Conservation (phyloP, 1,139 yeast genomes). For the Barnettozyma hawaiiensis region DNA sequence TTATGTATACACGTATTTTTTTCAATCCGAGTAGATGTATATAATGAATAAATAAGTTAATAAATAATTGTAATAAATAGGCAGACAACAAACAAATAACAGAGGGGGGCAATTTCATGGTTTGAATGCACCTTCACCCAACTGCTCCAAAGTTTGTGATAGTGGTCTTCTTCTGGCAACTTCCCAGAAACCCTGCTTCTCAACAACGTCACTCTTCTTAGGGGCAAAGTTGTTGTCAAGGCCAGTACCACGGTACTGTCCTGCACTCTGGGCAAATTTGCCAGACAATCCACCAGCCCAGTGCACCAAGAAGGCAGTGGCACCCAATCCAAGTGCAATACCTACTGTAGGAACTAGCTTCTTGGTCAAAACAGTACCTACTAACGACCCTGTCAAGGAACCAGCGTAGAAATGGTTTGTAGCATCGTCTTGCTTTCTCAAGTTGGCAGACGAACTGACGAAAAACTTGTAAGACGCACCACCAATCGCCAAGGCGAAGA, state of each 20-base stretch:
- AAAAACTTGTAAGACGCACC: constrained; percentile 38
- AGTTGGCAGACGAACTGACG: constrained; percentile 36
- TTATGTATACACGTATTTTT: background rate
- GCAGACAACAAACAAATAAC: constrained; percentile 4
- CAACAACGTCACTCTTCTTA: constrained; percentile 12
- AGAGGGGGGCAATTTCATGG: constrained; percentile 9
- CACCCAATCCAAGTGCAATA: constrained; percentile 35
- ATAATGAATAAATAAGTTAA: constrained; percentile 7
- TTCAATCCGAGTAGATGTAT: background rate
- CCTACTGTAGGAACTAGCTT: constrained; percentile 42
- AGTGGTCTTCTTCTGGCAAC: constrained; percentile 77
- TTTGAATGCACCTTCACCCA: constrained; percentile 41
- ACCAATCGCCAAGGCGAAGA: constrained; percentile 20
- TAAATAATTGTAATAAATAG: constrained; percentile 7
- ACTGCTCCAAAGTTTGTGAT: constrained; percentile 70
- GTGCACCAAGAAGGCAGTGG: constrained; percentile 33
- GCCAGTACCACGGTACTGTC: constrained; percentile 33
- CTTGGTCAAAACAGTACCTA: constrained; percentile 34
- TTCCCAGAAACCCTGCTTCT: constrained; percentile 75
- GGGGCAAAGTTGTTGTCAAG: constrained; percentile 16
- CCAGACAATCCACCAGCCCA: constrained; percentile 43
- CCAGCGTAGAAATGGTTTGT: constrained; percentile 46
- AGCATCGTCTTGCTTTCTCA: constrained; percentile 40
- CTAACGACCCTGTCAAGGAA: constrained; percentile 41
- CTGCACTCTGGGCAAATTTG: constrained; percentile 26